These are phyloP conservation scores for Aspergillus quadrilineatus DNA, from an alignment of 2,329 filamentous ascomycete species.

Conservation along the genomic window DNA sequence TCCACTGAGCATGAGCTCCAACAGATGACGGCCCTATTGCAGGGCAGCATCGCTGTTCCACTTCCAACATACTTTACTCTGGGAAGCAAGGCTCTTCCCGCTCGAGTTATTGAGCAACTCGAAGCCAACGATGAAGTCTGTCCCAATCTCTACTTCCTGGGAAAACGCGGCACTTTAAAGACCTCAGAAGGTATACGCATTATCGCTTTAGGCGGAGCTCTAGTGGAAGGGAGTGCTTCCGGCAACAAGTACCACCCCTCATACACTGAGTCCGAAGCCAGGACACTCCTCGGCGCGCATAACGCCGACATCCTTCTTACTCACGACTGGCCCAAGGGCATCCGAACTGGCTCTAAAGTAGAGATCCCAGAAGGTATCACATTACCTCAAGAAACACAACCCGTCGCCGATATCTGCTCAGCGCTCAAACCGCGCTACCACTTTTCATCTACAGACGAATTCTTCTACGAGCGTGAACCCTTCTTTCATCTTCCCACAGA, in stretches of 20 bases:
- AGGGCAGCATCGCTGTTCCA: conserved; percentile 70
- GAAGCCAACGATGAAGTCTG: conserved; percentile 73
- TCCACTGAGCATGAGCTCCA: conserved; percentile 53
- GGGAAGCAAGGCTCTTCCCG: conserved; percentile 70
- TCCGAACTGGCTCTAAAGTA: conserved; percentile 68
- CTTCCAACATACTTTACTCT: conserved; percentile 90
- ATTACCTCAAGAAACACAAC: conserved; percentile 58
- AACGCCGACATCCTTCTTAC: conserved; percentile 85
- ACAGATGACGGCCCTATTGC: conserved; percentile 64
- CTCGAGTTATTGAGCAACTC: conserved; percentile 68
- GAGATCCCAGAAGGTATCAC: conserved; percentile 55
- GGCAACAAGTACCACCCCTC: conserved; percentile 71
- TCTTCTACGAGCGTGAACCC: conserved; percentile 87
- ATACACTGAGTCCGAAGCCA: conserved; percentile 75
- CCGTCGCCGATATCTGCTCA: conserved; percentile 74
- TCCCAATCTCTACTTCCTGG: conserved; percentile 86
- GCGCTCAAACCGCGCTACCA: conserved; percentile 89
- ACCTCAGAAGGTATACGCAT: conserved; percentile 87
- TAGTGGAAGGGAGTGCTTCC: conserved; percentile 47
- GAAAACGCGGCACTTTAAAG: conserved; percentile 81
- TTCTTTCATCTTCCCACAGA: conserved; percentile 69
- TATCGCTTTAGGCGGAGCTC: conserved; percentile 75
- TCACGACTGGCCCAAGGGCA: conserved; percentile 74
- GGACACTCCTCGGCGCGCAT: conserved; percentile 71
- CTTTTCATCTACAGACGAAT: conserved; percentile 67